These are phyloP conservation scores for Podila horticola DNA, from an alignment of 192 early-diverging fungal genomes.

Conservation along the genomic window DNA sequence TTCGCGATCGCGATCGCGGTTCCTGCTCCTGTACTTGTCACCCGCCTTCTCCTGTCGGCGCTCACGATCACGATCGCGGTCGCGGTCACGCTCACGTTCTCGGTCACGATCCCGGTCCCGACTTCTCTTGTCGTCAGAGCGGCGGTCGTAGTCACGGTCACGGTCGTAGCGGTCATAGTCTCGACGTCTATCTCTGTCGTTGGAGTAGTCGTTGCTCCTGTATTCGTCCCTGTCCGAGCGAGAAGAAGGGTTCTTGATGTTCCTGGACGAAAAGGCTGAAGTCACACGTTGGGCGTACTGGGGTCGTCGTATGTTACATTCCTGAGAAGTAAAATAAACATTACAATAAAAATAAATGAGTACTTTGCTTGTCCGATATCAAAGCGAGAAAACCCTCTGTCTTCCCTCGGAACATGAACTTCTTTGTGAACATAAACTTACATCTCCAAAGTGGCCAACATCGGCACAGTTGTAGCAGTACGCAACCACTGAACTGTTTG, in stretches of 20 bases:
- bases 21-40: not conserved
- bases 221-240: not conserved
- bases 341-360: not conserved
- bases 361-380: not conserved
- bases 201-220: not conserved
- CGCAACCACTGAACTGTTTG: not conserved
- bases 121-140: not conserved
- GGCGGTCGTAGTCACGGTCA: not conserved
- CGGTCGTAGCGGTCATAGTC: not conserved
- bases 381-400: not conserved
- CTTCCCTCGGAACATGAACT: too few species aligned
- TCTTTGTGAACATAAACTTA: not conserved
- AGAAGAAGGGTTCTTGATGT: not conserved
- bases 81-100: not conserved
- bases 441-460: slow-evolving; percentile 44
- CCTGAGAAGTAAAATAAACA: not conserved
- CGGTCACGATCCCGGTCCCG: slow-evolving; percentile 5
- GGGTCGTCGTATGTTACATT: slow-evolving; percentile 11
- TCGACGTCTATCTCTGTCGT: not conserved
- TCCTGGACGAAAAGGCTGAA: slow-evolving; percentile 3
- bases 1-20: slow-evolving; percentile 16
- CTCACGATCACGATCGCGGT: not conserved
- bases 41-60: not conserved
- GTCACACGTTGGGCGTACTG: slow-evolving; percentile 1
- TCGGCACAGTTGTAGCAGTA: slow-evolving; percentile 47